Base-by-base conservation (phyloP, 441 rosid genomes). In the Arabidopsis lyrata region DNA sequence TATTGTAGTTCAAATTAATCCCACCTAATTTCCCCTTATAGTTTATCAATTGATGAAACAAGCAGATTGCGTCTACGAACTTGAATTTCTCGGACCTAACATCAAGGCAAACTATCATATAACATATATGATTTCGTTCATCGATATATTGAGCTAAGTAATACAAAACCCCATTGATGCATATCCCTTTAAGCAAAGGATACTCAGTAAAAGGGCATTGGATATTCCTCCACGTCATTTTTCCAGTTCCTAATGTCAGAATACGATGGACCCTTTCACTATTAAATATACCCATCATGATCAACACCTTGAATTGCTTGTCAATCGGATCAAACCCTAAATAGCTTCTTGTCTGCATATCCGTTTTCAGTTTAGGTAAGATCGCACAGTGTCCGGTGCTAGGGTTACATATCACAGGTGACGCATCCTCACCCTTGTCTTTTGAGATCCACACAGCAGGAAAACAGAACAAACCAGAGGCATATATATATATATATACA, bases 381-480 rank as follows among this genome's bases (percentile, higher is more conserved):
- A 5, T 44, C 18, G 18, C 49, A n/a, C n/a, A 8, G 6, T 14
- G 18, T 44, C 49, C 18, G 2, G 49, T 44, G 49, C n/a, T 44
- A 44, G 50, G 22, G 15, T 15, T 45, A 16, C 50, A 45, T n/a
- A 45, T 45, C 10, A 45, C 18, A 41, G 13, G 15, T 2, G 2
- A 1, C 8, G 39, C 9, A 35, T 35, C 39, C 3, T 35, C 39
- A 35, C 2, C 39, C 5, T 31, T 31, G 2, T 3, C 8, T 32
- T 32, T 39, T 39, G n/a, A 35, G n/a, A 13, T 4, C 44, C 13
- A 4, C n/a, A n/a, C 14, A 13, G 6, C 5, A 13, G 15, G 5
- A n/a, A 41, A 35, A 16, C 36, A 10, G 63, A 58, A 3, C 14
- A 58, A 35, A 35, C 63, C 63, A 58, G 44, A 54, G 35, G 16